These are phyloP conservation scores for Neospermospora avenae DNA, from an alignment of 2,329 filamentous ascomycete genomes.

Conservation along the genomic window DNA sequence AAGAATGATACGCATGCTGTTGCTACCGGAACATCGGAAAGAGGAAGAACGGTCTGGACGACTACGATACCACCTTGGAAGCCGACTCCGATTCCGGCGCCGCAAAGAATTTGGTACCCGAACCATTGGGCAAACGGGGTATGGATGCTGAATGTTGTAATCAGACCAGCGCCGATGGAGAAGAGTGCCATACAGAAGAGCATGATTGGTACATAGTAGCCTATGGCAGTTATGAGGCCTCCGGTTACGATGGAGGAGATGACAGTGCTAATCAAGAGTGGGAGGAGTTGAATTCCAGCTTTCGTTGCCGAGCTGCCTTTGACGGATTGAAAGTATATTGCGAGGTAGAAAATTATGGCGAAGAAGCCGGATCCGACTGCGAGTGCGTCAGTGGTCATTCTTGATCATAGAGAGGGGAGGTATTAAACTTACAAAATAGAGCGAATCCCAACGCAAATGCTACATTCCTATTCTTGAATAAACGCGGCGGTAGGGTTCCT, in stretches of 20 bases:
- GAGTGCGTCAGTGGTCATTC: background rate
- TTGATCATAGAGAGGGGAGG: background rate
- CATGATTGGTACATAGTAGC: slow-evolving; percentile 46
- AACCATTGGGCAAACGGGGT: slow-evolving; percentile 50
- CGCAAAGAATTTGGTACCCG: slow-evolving; percentile 52
- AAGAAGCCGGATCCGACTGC: slow-evolving; percentile 29
- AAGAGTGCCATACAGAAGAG: slow-evolving; percentile 39
- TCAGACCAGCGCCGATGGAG: slow-evolving; percentile 41
- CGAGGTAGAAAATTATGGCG: slow-evolving; percentile 32
- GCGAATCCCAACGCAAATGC: slow-evolving; percentile 20
- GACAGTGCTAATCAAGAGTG: slow-evolving; percentile 42
- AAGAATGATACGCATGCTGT: slow-evolving; percentile 57
- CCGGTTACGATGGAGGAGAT: slow-evolving; percentile 42
- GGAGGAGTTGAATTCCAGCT: slow-evolving; percentile 43
- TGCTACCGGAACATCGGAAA: slow-evolving; percentile 48
- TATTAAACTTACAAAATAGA: slow-evolving; percentile 15
- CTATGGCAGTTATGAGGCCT: slow-evolving; percentile 37
- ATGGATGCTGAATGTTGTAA: slow-evolving; percentile 40
- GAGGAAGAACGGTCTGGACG: slow-evolving; percentile 50
- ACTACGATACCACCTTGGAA: slow-evolving; percentile 28
- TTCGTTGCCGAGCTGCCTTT: slow-evolving; percentile 39
- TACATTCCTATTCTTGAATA: slow-evolving; percentile 32
- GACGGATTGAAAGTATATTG: slow-evolving; percentile 37
- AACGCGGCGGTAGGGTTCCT: slow-evolving; percentile 39
- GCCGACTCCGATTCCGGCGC: slow-evolving; percentile 24